Evolutionary conservation across 495 filamentous ascomycete species (phyloP).

Genomic region (Trichocladium uniseriatum): DNA sequence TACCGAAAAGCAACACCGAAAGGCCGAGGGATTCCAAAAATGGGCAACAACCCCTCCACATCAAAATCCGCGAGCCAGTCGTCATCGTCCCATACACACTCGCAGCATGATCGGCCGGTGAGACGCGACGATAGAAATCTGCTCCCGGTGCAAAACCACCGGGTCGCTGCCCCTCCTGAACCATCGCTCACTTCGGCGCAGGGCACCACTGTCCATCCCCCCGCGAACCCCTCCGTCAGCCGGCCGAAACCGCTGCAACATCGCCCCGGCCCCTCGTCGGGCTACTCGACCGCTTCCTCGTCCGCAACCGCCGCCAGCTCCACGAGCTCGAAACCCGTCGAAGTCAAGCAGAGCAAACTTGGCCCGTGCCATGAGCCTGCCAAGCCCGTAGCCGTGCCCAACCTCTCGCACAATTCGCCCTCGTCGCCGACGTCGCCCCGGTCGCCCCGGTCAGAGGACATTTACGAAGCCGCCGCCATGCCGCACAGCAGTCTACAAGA

Average conservation of each 20-base stretch:
- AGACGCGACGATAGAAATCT: constrained; percentile 26
- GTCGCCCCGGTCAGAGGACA: constrained; percentile 29
- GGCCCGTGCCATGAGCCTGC: constrained; percentile 19
- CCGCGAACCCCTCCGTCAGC: constrained; percentile 31
- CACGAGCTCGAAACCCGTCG: constrained; percentile 27
- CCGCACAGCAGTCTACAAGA: constrained; percentile 41
- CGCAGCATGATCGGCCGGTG: constrained; percentile 23
- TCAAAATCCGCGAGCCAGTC: constrained; percentile 18
- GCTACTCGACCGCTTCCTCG: constrained; percentile 30
- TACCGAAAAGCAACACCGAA: constrained; percentile 7
- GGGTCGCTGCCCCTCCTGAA: constrained; percentile 44
- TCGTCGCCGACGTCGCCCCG: constrained; percentile 24
- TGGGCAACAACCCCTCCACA: constrained; percentile 33
- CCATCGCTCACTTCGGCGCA: constrained; percentile 46
- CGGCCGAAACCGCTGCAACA: constrained; percentile 32
- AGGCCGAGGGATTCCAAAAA: constrained; percentile 11
- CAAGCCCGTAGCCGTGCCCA: constrained; percentile 46
- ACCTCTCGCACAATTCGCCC: constrained; percentile 27
- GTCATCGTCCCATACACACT: constrained; percentile 16
- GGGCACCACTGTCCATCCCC: constrained; percentile 31
- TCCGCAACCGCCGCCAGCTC: constrained; percentile 23
- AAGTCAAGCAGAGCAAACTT: constrained; percentile 19
- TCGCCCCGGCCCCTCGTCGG: constrained; percentile 28
- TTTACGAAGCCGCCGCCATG: constrained; percentile 28
- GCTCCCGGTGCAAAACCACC: constrained; percentile 27